Conservation (phyloP, 495 filamentous ascomycete species). For the Podospora comata region DNA sequence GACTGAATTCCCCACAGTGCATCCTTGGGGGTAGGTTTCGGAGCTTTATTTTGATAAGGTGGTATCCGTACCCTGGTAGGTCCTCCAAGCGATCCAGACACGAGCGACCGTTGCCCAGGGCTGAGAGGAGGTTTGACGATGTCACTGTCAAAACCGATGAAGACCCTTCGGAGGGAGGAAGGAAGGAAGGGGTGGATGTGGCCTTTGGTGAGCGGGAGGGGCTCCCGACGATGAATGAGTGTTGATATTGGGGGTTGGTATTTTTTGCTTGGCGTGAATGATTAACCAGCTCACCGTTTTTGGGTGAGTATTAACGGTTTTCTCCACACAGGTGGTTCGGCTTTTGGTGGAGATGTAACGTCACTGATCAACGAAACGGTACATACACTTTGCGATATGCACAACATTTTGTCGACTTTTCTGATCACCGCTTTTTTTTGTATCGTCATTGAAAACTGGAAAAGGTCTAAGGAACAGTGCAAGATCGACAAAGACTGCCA, state of each 20-base stretch:
- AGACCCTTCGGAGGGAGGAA: background rate
- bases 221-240: background rate
- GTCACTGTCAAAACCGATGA: background rate
- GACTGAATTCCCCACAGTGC: background rate
- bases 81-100: background rate
- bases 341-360: background rate
- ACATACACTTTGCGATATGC: background rate
- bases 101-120: background rate
- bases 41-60: background rate
- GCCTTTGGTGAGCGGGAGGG: background rate
- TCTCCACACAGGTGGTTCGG: background rate
- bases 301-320: no score
- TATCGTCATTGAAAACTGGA: background rate
- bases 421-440: background rate
- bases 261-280: background rate
- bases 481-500: background rate
- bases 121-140: background rate
- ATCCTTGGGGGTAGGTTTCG: background rate
- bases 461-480: background rate
- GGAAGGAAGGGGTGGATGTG: background rate
- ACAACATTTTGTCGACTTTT: background rate
- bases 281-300: background rate
- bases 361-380: background rate
- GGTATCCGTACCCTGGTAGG: background rate
- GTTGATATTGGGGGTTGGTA: background rate